A percentile compares a stretch with the other conserved stretches of the same genome.
phyloP scores from a whole-genome alignment of 306 rosid genomes.

The Lathyrus sativus region DNA sequence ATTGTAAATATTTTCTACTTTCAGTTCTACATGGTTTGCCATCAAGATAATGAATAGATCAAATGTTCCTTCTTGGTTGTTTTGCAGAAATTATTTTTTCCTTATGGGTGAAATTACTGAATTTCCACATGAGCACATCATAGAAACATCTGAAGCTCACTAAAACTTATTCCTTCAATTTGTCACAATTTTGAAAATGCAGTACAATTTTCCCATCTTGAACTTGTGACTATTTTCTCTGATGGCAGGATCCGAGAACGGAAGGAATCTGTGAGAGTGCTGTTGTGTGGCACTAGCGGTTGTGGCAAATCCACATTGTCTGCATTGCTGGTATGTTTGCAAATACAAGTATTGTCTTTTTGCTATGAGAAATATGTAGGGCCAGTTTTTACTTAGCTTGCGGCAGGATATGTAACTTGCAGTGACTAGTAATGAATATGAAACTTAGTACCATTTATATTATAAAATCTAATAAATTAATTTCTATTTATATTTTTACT shows the following conservation, averaged over 20 bases:
- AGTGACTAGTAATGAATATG: constrained; percentile 26
- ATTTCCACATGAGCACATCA: not conserved
- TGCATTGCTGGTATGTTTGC: constrained; percentile 81
- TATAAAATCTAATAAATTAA: constrained; percentile 30
- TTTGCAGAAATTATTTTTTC: not conserved
- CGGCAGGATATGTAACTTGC: constrained; percentile 28
- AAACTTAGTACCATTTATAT: not conserved
- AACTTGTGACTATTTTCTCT: constrained; percentile 19
- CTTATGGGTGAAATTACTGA: constrained; percentile 5
- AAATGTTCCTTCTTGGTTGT: constrained; percentile 1
- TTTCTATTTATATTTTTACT: constrained; percentile 35
- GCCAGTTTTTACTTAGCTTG: constrained; percentile 40
- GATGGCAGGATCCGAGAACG: constrained; percentile 78
- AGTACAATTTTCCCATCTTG: not conserved
- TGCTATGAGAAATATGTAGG: constrained; percentile 32
- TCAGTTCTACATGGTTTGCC: constrained; percentile 1
- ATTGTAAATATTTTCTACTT: constrained; percentile 25
- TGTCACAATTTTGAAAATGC: constrained; percentile 13
- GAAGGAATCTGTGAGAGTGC: constrained; percentile 90
- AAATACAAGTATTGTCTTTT: constrained; percentile 29
- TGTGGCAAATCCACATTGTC: constrained; percentile 98
- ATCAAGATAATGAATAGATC: not conserved
- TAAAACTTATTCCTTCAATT: constrained; percentile 14
- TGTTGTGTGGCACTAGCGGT: constrained; percentile 97
- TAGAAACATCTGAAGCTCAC: constrained; percentile 12